Base-by-base conservation (phyloP, 2,329 filamentous ascomycete species). In the Colletotrichum musae region DNA sequence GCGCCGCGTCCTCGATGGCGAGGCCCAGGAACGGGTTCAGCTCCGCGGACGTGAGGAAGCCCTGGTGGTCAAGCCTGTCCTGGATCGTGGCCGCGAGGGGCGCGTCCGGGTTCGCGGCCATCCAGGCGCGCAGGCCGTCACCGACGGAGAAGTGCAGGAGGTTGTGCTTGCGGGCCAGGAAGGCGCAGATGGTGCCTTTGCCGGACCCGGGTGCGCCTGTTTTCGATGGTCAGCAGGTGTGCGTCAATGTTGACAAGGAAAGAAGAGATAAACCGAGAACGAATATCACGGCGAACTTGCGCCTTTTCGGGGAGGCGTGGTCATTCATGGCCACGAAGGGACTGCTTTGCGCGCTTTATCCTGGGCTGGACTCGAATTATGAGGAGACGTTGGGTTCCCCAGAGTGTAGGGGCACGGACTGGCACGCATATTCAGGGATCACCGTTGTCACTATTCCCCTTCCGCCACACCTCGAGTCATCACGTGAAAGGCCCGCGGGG, bases 141-240 rank as follows among this genome's bases (percentile, higher is more conserved):
- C 52, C 36, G 21, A 64, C 53, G 10, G 47, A 65, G n/a, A 62
- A 43, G 6, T 63, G 51, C n/a, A 47, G 21, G 2, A 63, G 60
- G 51, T 26, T 24, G 26, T 48, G 18, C 26, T 63, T 56, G 41
- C 41, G 60, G 24, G 60, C 50, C 12, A 63, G 60, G 52, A 36
- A 47, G 26, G 15, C 18, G 60, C 60, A 63, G 50, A 63, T 63
- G 16, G 60, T 63, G 50, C 60, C 60, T 47, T 63, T 63, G 5
- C 60, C 60, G 6, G 60, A 57, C 12, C 52, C 60, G 16, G 52
- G 52, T 32, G 60, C 60, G 39, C 52, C 52, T 64, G 13, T 43
- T 9, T 9, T 26, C 10, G 7, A 41, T 50, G 21, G 6, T 58
- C 10, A 57, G 60, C 16, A 24, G 43, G 28, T 18, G n/a, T 39